phyloP scores from a whole-genome alignment of 1,284 basidiomycete species.

The Trametes sp. region DNA sequence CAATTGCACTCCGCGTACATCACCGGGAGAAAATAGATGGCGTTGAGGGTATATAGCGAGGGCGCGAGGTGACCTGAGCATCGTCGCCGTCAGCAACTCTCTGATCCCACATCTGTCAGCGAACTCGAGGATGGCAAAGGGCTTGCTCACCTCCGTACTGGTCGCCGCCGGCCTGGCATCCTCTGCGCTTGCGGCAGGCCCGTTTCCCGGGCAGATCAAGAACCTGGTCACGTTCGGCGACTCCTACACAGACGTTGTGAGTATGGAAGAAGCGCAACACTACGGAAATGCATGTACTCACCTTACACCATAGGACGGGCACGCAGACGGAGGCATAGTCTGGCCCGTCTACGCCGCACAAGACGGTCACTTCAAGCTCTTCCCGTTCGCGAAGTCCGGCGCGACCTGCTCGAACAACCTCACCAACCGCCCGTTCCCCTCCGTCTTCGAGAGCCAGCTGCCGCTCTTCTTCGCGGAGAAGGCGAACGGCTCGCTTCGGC shows the following conservation, averaged over 20 bases:
- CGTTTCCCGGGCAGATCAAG: slow-evolving; percentile 46
- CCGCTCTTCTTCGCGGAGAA: slow-evolving; percentile 46
- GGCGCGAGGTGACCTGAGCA: background rate
- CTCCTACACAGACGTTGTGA: slow-evolving; percentile 52
- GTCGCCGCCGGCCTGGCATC: background rate
- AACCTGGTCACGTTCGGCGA: slow-evolving; percentile 55
- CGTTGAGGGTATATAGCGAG: background rate
- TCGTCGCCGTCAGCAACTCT: background rate
- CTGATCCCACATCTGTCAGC: background rate
- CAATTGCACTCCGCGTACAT: background rate
- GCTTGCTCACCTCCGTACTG: slow-evolving; percentile 8
- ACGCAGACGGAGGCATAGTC: slow-evolving; percentile 47
- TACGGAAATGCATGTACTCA: background rate
- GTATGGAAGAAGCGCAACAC: background rate
- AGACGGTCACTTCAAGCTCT: slow-evolving; percentile 48
- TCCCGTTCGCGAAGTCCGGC: slow-evolving; percentile 52
- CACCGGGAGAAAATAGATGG: background rate
- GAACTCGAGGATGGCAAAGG: slow-evolving; percentile 6
- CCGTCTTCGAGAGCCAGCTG: slow-evolving; percentile 49
- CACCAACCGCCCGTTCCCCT: slow-evolving; percentile 47
- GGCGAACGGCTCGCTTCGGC: slow-evolving; percentile 37
- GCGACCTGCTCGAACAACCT: slow-evolving; percentile 54
- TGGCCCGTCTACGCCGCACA: slow-evolving; percentile 54
- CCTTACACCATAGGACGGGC: slow-evolving; percentile 18
- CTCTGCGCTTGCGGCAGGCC: slow-evolving; percentile 26